Conservation (phyloP, 2,329 filamentous ascomycete genomes). For the Clarireedia paspali region DNA sequence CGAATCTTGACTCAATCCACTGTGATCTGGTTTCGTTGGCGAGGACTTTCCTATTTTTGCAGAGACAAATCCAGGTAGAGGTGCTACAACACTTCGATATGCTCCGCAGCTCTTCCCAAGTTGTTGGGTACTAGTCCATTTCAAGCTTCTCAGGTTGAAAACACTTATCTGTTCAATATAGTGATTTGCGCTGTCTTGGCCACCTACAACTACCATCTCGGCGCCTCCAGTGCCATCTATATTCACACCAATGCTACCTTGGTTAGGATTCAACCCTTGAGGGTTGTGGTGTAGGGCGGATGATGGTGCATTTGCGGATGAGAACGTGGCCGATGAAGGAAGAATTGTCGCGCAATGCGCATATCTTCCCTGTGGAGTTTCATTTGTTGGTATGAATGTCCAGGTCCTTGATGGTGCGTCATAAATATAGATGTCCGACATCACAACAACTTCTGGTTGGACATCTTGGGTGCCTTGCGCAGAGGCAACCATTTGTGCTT, state of each 20-base stretch:
- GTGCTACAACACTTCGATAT: conserved; percentile 90
- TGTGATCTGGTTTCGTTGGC: conserved; percentile 33
- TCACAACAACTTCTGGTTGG: conserved; percentile 84
- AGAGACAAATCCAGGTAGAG: conserved; percentile 60
- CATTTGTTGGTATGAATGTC: conserved; percentile 74
- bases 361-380: conserved; percentile 87
- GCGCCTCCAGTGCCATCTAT: conserved; percentile 88
- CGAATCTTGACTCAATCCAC: conserved; percentile 40
- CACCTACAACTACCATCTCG: conserved; percentile 95
- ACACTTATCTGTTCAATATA: conserved; percentile 99
- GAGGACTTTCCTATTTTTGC: conserved; percentile 57
- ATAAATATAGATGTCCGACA: conserved; percentile 97
- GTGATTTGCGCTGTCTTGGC: conserved; percentile 94
- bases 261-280: conserved; percentile 72
- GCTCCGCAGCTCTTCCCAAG: conserved; percentile 91
- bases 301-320: conserved; percentile 73
- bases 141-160: conserved; percentile 89
- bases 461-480: conserved; percentile 46
- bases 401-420: conserved; percentile 77
- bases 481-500: conserved; percentile 36
- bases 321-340: conserved; percentile 79
- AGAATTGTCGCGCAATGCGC: conserved; percentile 92
- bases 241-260: conserved; percentile 78
- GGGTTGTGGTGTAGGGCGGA: conserved; percentile 89
- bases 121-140: conserved; percentile 86